Percentiles rank a stretch among this genome's conserved stretches.
These are phyloP conservation scores for Vitis hybrid DNA, from an alignment of 177 flowering plant genomes.

Conservation along the genomic window DNA sequence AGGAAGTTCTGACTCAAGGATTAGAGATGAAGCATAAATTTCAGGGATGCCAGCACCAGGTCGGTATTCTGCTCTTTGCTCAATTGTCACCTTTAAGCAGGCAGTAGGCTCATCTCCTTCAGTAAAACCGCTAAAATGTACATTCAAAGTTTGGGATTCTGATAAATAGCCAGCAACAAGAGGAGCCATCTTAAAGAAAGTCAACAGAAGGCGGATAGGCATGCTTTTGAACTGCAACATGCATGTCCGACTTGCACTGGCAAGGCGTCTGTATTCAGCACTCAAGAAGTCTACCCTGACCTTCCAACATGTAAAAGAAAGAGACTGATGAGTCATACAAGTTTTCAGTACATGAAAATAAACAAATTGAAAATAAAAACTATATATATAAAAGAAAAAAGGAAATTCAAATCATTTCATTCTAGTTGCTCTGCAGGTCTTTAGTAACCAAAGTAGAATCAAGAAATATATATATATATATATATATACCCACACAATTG, in stretches of 20 bases:
- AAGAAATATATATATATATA: too few species aligned
- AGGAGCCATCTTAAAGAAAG: conserved; percentile 60
- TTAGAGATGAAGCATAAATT: conserved; percentile 60
- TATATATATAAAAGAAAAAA: not conserved
- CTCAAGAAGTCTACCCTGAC: conserved; percentile 73
- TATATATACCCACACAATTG: too few species aligned
- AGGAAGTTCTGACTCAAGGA: conserved; percentile 75
- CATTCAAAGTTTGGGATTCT: conserved; percentile 60
- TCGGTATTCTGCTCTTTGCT: conserved; percentile 72
- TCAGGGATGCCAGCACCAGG: conserved; percentile 85
- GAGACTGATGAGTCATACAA: conserved; percentile 1
- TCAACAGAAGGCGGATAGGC: conserved; percentile 56
- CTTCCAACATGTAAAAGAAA: conserved; percentile 30
- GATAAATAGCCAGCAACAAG: conserved; percentile 70
- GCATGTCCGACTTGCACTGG: conserved; percentile 64
- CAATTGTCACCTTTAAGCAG: conserved; percentile 62
- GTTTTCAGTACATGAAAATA: not conserved
- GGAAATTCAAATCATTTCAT: not conserved
- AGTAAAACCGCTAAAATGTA: conserved; percentile 48
- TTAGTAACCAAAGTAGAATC: not conserved
- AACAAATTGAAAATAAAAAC: not conserved
- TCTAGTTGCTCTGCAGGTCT: not conserved
- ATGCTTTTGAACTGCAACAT: conserved; percentile 73
- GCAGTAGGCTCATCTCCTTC: conserved; percentile 67
- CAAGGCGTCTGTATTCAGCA: conserved; percentile 43